phyloP scores from a whole-genome alignment of 2,329 filamentous ascomycete genomes.

The Aspergillus neoniger region DNA sequence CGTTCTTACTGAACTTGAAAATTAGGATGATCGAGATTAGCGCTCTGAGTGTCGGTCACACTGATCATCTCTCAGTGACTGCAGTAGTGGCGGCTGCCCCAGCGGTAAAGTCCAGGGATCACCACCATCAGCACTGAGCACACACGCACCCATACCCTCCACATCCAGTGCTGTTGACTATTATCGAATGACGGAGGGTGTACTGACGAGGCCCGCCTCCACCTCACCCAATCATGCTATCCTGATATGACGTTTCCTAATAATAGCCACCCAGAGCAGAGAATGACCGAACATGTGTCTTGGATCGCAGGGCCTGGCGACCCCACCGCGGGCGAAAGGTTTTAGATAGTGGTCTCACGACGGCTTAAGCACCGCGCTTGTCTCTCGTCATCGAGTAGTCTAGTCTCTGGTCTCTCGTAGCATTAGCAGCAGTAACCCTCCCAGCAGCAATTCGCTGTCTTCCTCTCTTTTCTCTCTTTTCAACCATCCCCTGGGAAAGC shows the following conservation, averaged over 20 bases:
- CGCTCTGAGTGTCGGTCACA: too few relatives aligned
- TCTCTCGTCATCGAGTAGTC: background rate
- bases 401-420: background rate
- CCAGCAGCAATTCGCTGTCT: background rate
- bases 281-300: conserved; percentile 5
- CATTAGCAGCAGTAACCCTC: background rate
- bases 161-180: too few relatives aligned
- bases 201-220: too few relatives aligned
- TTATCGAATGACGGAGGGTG: too few relatives aligned
- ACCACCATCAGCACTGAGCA: too few relatives aligned
- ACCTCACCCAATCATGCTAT: conserved; percentile 1
- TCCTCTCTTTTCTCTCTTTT: conserved; percentile 3
- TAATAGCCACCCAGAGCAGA: conserved; percentile 3
- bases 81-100: too few relatives aligned
- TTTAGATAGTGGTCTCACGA: conserved; percentile 9
- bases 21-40: too few relatives aligned
- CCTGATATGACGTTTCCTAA: conserved; percentile 11
- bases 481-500: background rate
- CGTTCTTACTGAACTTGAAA: too few relatives aligned
- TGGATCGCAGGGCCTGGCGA: background rate
- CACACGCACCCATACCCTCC: too few relatives aligned
- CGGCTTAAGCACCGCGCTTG: background rate
- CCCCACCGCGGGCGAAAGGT: conserved; percentile 12
- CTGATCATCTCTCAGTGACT: too few relatives aligned
- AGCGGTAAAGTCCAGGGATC: too few relatives aligned